Base-by-base conservation (phyloP, 1,139 yeast genomes). In the Sugiyamaella xylanicola region DNA sequence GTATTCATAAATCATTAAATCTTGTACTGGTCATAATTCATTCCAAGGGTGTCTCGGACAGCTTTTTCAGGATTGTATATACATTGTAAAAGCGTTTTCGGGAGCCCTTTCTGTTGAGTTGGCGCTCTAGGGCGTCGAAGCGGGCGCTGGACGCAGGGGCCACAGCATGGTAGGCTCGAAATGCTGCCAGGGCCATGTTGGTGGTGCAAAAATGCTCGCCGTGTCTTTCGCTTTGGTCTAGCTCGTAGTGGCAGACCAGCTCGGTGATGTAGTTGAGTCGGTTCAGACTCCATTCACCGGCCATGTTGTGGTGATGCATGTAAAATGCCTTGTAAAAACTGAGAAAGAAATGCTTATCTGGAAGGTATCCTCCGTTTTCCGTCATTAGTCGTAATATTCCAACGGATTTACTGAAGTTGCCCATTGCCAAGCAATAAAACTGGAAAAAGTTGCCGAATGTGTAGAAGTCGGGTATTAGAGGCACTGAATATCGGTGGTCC, bases 401-500 rank as follows among this genome's bases (percentile, higher is more conserved):
- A n/a, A 56, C 39, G 21, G 55, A 22, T 27, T 56, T 56, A 43
- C 43, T 15, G 20, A 56, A 55, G 21, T 56, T 36, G 44, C 57
- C 54, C n/a, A 39, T 15, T 4, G 43, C 40, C 50, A 44, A 37
- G 48, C 57, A 43, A 39, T 59, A 58, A 35, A 58, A 57, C 32
- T 54, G 43, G 43, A 61, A 50, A 39, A 61, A 59, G 39, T 48
- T 58, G 1, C 48, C 48, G 19, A 49, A 60, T 9, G 63, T 58
- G 45, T 54, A 44, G n/a, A 45, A 51, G 35, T 58, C 58, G 2
- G 63, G 60, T 11, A 61, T 27, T 5, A 56, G 36, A 0, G 63
- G 63, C 8, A 61, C 57, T 13, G 49, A 29, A 49, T 59, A 61
- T 2, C 46, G 42, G 7, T 27, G 40, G 20, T 25, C 15, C 11